These are phyloP conservation scores for Carex littledalei DNA, from an alignment of 176 grass and related monocot species.

Conservation along the genomic window DNA sequence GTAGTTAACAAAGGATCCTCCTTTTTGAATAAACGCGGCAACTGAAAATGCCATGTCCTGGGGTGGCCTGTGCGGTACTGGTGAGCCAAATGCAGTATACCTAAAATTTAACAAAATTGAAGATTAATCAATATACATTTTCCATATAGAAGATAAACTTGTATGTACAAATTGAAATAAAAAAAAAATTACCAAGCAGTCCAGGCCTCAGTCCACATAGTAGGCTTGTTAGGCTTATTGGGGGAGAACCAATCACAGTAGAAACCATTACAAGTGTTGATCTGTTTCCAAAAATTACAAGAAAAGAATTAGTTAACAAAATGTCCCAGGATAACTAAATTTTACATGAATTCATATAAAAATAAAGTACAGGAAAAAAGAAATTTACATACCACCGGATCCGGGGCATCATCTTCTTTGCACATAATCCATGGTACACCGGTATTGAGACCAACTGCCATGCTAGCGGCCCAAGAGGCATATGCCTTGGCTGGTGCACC, in stretches of 20 bases:
- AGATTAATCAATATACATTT: slow-evolving; percentile 3
- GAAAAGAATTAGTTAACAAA: background rate
- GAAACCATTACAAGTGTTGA: slow-evolving; percentile 95
- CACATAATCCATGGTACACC: slow-evolving; percentile 98
- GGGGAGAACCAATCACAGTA: slow-evolving; percentile 95
- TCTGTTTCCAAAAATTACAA: slow-evolving; percentile 33
- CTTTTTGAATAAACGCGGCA: slow-evolving; percentile 85
- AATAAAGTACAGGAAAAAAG: background rate
- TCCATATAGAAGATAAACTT: background rate
- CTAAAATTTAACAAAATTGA: slow-evolving; percentile 34
- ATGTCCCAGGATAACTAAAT: background rate
- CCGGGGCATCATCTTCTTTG: slow-evolving; percentile 96
- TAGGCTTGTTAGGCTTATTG: slow-evolving; percentile 81
- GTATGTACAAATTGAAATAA: slow-evolving; percentile 4
- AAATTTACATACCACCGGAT: slow-evolving; percentile 67
- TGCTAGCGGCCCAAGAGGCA: slow-evolving; percentile 77
- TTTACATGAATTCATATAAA: slow-evolving; percentile 21
- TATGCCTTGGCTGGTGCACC: slow-evolving; percentile 75
- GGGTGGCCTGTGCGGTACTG: slow-evolving; percentile 76
- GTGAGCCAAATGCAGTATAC: slow-evolving; percentile 87
- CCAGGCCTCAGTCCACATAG: slow-evolving; percentile 98
- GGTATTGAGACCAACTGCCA: slow-evolving; percentile 66
- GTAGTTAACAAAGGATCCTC: slow-evolving; percentile 97
- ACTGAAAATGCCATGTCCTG: slow-evolving; percentile 90
- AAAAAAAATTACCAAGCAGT: slow-evolving; percentile 70